Evolutionary conservation across 345 rosid species (phyloP), one percentile per base, ranked within the genome.

Genomic region (Eucalyptus guilfoylei): DNA sequence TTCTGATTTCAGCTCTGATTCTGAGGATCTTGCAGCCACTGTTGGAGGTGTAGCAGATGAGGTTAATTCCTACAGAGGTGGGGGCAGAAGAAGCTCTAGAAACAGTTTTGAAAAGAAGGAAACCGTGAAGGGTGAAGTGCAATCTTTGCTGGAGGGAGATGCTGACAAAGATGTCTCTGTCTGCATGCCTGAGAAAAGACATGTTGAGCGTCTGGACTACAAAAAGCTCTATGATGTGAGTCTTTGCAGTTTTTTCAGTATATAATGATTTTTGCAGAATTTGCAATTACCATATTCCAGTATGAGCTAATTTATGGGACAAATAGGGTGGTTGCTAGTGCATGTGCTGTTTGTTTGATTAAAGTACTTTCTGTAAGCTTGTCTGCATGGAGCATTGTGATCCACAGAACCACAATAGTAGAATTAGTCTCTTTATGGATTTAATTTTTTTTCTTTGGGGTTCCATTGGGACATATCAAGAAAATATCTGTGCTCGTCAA

Each of bases 141-240:
- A 89, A 86, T 88, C 95, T 55, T 86, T 88, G 62, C 44, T 88
- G 86, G 96, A 93, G 90, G 89, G 92, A 58, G 94, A 92, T 88
- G 76, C 85, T 80, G 90, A 87, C 80, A 87, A 90, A 88, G 95
- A 94, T 88, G 94, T 86, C 83, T 89, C 92, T 80, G 87, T 81
- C 21, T 88, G 90, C 92, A 91, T 93, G 93, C 90, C 92, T 52
- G 92, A 86, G 80, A 96, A 92, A 91, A 95, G 99, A 91, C 93
- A 88, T 80, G 91, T 93, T 67, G 95, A 93, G 87, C 94, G 96
- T 91, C 93, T 98, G 94, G 97, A 98, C 95, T 98, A 98, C 97
- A 98, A 95, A 93, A 96, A 90, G 92, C 92, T 98, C 42, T 93
- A 95, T 90, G 96, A 96, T 92, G 99, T 98, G 93, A 95, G 99